Percentiles rank a stretch among this genome's conserved stretches.
These are phyloP conservation scores for Cicer bijugum DNA, from an alignment of 306 rosid species.

Conservation along the genomic window DNA sequence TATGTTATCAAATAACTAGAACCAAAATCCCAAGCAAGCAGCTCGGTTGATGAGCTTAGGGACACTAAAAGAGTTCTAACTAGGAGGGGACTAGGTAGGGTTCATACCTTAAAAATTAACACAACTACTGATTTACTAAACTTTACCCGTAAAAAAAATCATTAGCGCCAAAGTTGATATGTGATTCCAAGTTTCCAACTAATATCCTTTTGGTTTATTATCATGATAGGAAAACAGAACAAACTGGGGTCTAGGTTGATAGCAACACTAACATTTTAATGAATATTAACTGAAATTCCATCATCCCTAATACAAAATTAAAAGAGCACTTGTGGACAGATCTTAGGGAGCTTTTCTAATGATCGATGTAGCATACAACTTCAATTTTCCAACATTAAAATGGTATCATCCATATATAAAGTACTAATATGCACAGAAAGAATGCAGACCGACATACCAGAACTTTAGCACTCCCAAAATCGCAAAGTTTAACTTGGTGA, in stretches of 20 bases:
- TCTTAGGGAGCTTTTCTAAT: conserved; percentile 29
- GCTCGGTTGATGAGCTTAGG: neutral
- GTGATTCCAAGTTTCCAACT: conserved; percentile 31
- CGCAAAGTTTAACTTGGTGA: conserved; percentile 94
- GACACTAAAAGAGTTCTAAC: neutral
- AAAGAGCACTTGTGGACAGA: conserved; percentile 27
- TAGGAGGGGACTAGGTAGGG: neutral
- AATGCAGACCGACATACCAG: conserved; percentile 61
- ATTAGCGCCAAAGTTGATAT: conserved; percentile 27
- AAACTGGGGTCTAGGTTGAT: conserved; percentile 5
- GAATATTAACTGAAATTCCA: conserved; percentile 12
- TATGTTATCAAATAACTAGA: conserved; percentile 15
- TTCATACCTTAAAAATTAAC: neutral
- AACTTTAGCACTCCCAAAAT: conserved; percentile 95
- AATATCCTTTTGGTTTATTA: conserved; percentile 26
- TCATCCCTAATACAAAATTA: conserved; percentile 21
- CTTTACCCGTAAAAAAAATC: conserved; percentile 26
- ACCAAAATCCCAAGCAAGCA: conserved; percentile 12
- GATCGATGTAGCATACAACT: conserved; percentile 1
- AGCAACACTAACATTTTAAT: conserved; percentile 27
- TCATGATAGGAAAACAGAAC: conserved; percentile 3
- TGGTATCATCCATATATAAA: conserved; percentile 3
- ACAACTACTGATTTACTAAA: neutral
- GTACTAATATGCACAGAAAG: conserved; percentile 21
- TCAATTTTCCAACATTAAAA: neutral